These are phyloP conservation scores for Asterionellopsis glacialis DNA, from an alignment of 108 stramenopile species.

Conservation along the genomic window DNA sequence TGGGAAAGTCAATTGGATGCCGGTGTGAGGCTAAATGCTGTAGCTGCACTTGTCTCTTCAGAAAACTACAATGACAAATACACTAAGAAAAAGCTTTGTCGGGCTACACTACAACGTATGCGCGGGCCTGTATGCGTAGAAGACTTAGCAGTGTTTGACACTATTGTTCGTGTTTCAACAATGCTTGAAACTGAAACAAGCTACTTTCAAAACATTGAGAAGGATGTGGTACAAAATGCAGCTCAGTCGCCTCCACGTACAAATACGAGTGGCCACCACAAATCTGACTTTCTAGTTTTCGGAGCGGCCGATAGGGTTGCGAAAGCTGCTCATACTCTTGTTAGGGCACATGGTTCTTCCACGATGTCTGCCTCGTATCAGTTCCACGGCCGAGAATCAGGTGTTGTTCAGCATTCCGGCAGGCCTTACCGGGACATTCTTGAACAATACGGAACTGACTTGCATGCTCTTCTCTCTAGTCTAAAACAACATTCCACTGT, in stretches of 20 bases:
- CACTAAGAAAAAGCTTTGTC: conserved; percentile 32
- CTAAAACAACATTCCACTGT: conserved; percentile 15
- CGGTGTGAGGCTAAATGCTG: conserved; percentile 5
- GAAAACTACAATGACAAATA: conserved; percentile 17
- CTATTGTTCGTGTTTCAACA: not conserved
- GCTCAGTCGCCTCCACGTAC: not conserved
- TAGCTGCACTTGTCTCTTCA: conserved; percentile 18
- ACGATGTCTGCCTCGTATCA: not conserved
- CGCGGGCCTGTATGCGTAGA: not conserved
- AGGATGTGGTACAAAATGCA: not conserved
- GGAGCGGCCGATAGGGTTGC: conserved; percentile 24
- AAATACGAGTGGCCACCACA: not conserved
- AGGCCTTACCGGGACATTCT: conserved; percentile 32
- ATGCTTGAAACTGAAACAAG: not conserved
- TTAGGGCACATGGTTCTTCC: conserved; percentile 10
- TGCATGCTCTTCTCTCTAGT: conserved; percentile 29
- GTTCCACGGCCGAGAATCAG: conserved; percentile 11
- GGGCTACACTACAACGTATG: conserved; percentile 3
- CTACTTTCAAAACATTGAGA: not conserved
- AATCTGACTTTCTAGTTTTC: conserved; percentile 24
- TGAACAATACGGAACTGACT: conserved; percentile 27
- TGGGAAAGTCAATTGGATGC: conserved; percentile 19
- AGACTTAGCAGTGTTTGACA: not conserved
- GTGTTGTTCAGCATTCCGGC: conserved; percentile 23
- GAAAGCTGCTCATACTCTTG: conserved; percentile 16